Conservation (phyloP, 306 rosid species). For the Trifolium dubium region DNA sequence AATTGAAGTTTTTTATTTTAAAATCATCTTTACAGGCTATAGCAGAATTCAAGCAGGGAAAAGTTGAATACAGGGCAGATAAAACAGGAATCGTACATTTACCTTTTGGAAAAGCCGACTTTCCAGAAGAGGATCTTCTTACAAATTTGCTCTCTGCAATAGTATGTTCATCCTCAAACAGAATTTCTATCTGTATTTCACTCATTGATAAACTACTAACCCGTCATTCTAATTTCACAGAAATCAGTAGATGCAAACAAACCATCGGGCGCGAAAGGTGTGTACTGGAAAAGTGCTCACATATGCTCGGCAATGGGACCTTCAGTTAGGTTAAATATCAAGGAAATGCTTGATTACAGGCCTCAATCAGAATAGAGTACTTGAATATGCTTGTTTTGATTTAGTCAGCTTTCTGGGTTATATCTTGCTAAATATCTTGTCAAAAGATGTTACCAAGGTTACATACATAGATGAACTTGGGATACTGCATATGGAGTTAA, state of each 20-base stretch:
- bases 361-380: slow-evolving; percentile 52
- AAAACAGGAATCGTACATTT: slow-evolving; percentile 98
- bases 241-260: slow-evolving; percentile 90
- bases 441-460: slow-evolving; percentile 57
- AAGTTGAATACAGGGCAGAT: slow-evolving; percentile 96
- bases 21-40: slow-evolving; percentile 68
- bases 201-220: background rate
- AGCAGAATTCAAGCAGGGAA: slow-evolving; percentile 96
- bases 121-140: slow-evolving; percentile 85
- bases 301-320: slow-evolving; percentile 99
- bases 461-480: slow-evolving; percentile 46
- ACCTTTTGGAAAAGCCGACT: slow-evolving; percentile 87
- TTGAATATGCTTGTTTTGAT: slow-evolving; percentile 62
- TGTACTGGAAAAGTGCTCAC: slow-evolving; percentile 95
- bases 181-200: slow-evolving; percentile 7
- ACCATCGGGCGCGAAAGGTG: slow-evolving; percentile 94
- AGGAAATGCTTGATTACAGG: slow-evolving; percentile 90
- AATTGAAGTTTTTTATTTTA: background rate
- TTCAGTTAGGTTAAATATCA: slow-evolving; percentile 78
- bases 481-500: slow-evolving; percentile 32
- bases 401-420: slow-evolving; percentile 46
- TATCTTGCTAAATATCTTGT: slow-evolving; percentile 44
- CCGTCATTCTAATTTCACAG: slow-evolving; percentile 49
- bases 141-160: slow-evolving; percentile 79
- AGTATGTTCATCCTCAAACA: slow-evolving; percentile 59